Conservation (phyloP, 208 protist genomes). For the Wallacemonas sp. region DNA sequence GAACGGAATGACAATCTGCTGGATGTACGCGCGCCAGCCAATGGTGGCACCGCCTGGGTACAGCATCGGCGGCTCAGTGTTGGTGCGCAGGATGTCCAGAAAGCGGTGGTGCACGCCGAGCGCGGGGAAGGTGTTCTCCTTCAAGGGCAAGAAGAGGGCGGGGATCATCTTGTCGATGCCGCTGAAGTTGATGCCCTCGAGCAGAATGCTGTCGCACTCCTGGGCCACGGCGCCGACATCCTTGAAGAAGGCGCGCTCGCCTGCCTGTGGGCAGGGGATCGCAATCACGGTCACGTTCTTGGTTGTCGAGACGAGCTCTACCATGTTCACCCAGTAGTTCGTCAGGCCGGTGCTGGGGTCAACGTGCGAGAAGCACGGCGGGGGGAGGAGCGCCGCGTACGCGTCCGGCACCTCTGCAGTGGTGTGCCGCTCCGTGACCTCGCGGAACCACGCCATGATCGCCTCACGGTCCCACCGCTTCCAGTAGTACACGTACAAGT, state of each 20-base stretch:
- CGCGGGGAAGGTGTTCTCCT: constrained; percentile 78
- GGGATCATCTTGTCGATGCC: constrained; percentile 71
- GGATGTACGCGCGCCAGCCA: constrained; percentile 40
- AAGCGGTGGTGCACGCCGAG: constrained; percentile 82
- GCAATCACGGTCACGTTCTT: constrained; percentile 59
- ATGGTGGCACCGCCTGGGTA: constrained; percentile 61
- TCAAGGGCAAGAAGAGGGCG: constrained; percentile 68
- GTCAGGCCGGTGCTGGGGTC: constrained; percentile 21
- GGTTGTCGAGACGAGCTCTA: constrained; percentile 58
- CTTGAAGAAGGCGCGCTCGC: constrained; percentile 56
- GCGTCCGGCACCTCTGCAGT: constrained; percentile 70
- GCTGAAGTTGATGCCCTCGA: constrained; percentile 78
- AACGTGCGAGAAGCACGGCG: constrained; percentile 46
- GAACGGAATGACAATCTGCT: constrained; percentile 67
- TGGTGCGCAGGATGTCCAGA: constrained; percentile 65
- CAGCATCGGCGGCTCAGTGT: constrained; percentile 73
- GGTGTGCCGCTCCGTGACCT: constrained; percentile 59
- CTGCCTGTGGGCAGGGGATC: constrained; percentile 76
- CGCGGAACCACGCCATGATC: constrained; percentile 65
- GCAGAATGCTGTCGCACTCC: constrained; percentile 61
- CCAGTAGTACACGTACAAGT: constrained; percentile 61
- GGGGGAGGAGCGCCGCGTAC: constrained; percentile 66
- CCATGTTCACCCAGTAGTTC: constrained; percentile 59
- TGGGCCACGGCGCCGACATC: constrained; percentile 48
- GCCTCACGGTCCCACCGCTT: constrained; percentile 36